A percentile compares a stretch with the other conserved stretches of the same genome.
Evolutionary conservation across 2,329 filamentous ascomycete species (phyloP).

Genomic region (Fusarium tricinctum): DNA sequence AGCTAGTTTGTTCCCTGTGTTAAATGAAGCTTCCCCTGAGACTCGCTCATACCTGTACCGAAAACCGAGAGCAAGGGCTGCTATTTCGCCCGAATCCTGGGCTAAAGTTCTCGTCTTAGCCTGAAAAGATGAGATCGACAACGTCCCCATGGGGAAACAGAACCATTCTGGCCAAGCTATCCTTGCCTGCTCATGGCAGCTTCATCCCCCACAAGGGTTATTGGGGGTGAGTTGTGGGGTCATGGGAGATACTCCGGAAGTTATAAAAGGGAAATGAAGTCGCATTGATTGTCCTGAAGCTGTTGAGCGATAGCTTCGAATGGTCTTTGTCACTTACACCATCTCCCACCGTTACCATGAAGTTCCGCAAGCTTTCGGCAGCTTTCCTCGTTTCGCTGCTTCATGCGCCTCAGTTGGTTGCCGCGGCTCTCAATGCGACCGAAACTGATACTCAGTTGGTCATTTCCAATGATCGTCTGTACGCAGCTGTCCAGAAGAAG

Average conservation of each 20-base stretch:
- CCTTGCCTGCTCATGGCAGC: slow-evolving; percentile 26
- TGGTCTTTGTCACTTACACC: slow-evolving; percentile 5
- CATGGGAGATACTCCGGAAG: background rate
- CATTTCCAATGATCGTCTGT: slow-evolving; percentile 57
- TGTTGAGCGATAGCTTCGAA: slow-evolving; percentile 16
- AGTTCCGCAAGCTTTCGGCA: slow-evolving; percentile 42
- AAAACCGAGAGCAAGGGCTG: slow-evolving; percentile 32
- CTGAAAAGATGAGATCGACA: slow-evolving; percentile 41
- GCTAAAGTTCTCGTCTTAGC: slow-evolving; percentile 32
- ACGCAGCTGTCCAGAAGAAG: slow-evolving; percentile 55
- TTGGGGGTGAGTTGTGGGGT: slow-evolving; percentile 46
- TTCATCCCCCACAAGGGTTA: slow-evolving; percentile 44
- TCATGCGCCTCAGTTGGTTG: slow-evolving; percentile 42
- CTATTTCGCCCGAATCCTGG: slow-evolving; percentile 25
- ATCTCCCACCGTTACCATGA: slow-evolving; percentile 36
- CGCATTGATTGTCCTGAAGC: slow-evolving; percentile 9
- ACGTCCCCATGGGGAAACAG: slow-evolving; percentile 46
- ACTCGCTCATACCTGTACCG: slow-evolving; percentile 42
- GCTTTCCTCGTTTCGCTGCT: slow-evolving; percentile 41
- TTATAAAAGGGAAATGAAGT: slow-evolving; percentile 36
- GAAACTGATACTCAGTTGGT: slow-evolving; percentile 54
- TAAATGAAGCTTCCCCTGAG: slow-evolving; percentile 25
- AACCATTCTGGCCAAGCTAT: slow-evolving; percentile 28
- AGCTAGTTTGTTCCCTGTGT: slow-evolving; percentile 7
- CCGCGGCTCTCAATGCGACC: slow-evolving; percentile 52